A percentile compares a stretch with the other conserved stretches of the same genome.
Evolutionary conservation across 179 eudicot species (phyloP).

Genomic region (Drosera spatulata): DNA sequence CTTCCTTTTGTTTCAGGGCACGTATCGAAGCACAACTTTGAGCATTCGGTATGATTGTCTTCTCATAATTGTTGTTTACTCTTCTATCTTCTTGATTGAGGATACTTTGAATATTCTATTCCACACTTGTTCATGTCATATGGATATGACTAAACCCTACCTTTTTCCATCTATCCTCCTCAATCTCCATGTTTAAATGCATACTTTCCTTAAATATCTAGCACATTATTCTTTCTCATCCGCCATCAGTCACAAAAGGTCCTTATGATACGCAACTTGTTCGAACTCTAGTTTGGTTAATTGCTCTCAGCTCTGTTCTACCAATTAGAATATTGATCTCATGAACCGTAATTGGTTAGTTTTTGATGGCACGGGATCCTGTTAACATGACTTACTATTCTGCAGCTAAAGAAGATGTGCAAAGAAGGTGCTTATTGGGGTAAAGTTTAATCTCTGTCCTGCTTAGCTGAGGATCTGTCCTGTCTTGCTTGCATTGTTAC

Average conservation of each 20-base stretch:
- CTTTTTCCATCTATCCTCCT: too few relatives aligned
- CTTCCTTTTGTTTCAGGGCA: conserved; percentile 14
- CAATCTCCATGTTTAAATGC: too few relatives aligned
- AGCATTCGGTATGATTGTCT: conserved; percentile 18
- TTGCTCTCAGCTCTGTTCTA: too few relatives aligned
- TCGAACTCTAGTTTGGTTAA: too few relatives aligned
- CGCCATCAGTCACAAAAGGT: too few relatives aligned
- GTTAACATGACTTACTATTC: background rate
- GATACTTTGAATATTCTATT: background rate
- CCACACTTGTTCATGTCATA: too few relatives aligned
- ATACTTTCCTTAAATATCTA: too few relatives aligned
- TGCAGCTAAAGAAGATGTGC: conserved; percentile 42
- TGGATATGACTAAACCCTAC: too few relatives aligned
- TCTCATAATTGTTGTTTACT: background rate
- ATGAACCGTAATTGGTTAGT: too few relatives aligned
- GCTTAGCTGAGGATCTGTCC: background rate
- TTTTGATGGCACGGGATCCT: background rate
- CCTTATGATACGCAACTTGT: too few relatives aligned
- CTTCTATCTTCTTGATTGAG: background rate
- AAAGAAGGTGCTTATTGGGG: conserved; percentile 50
- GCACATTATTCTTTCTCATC: too few relatives aligned
- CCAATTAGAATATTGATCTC: too few relatives aligned
- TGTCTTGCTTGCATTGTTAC: background rate
- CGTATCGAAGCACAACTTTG: conserved; percentile 13
- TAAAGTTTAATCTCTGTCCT: conserved; percentile 1